Evolutionary conservation across 768 basidiomycete genomes (phyloP).

Genomic region (Crassisporium funariophilum): DNA sequence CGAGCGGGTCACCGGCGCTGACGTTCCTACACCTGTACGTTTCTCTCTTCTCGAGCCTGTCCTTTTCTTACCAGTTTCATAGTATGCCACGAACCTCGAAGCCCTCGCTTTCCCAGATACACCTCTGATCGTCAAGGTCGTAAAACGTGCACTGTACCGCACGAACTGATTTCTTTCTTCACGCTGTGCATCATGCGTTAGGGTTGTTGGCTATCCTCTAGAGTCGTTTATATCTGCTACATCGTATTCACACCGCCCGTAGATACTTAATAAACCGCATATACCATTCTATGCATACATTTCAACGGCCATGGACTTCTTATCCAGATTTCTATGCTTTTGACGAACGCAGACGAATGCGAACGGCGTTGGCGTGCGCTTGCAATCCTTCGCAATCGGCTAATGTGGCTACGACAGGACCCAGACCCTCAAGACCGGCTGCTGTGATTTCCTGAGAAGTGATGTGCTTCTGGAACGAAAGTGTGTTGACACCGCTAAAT

Average conservation of each 20-base stretch:
- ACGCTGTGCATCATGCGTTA: constrained; percentile 5
- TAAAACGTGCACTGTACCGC: constrained; percentile 90
- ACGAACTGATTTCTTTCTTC: constrained; percentile 59
- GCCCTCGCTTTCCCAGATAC: constrained; percentile 93
- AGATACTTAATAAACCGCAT: constrained; percentile 31
- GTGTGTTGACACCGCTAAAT: constrained; percentile 97
- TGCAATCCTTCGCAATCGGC: constrained; percentile 95
- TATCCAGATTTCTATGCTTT: constrained; percentile 6
- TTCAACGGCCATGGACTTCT: not conserved
- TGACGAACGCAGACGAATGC: constrained; percentile 62
- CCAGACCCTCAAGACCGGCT: constrained; percentile 74
- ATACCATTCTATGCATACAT: constrained; percentile 23
- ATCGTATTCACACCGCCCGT: constrained; percentile 27
- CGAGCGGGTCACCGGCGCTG: constrained; percentile 96
- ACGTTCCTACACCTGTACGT: constrained; percentile 87
- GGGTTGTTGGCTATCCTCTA: constrained; percentile 20
- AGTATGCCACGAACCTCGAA: constrained; percentile 94
- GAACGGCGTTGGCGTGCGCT: constrained; percentile 95
- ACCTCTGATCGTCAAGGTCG: constrained; percentile 87
- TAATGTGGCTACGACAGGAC: constrained; percentile 85
- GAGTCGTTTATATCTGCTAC: constrained; percentile 24
- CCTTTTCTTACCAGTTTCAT: constrained; percentile 6
- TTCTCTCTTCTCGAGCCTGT: not conserved
- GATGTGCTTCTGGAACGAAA: constrained; percentile 98
- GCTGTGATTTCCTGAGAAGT: constrained; percentile 92